Conservation (phyloP, 345 rosid species). For the Eutrema heterophyllum region DNA sequence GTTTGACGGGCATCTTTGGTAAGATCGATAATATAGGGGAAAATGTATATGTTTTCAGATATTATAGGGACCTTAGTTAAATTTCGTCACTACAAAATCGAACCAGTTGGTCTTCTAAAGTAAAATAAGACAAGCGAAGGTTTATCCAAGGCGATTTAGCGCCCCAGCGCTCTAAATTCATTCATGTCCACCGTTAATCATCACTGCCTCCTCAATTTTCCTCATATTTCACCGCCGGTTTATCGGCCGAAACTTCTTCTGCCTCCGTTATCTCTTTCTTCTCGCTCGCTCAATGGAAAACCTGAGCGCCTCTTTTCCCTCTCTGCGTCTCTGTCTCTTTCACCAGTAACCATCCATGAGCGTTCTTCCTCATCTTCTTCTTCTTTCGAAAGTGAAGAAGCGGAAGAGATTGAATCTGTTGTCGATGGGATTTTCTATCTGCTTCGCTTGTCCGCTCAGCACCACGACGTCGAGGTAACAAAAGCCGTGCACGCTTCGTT, state of each 20-base stretch:
- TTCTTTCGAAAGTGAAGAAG: not conserved
- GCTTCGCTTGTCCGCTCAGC: conserved; percentile 50
- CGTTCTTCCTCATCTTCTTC: not conserved
- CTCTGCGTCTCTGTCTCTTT: conserved; percentile 22
- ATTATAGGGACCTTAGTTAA: not conserved
- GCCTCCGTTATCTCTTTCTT: not conserved
- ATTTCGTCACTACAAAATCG: not conserved
- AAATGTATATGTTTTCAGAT: not conserved
- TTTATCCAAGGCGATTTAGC: conserved; percentile 35
- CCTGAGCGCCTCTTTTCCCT: conserved; percentile 21
- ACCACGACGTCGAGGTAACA: conserved; percentile 42
- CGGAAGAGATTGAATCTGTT: conserved; percentile 15
- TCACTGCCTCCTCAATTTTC: conserved; percentile 25
- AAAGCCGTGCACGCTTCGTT: conserved; percentile 59
- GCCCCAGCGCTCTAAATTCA: conserved; percentile 2
- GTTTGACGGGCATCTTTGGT: not conserved
- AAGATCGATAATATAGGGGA: not conserved
- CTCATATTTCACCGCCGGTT: conserved; percentile 21
- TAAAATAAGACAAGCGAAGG: not conserved
- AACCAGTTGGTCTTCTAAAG: not conserved
- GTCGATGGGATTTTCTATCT: conserved; percentile 35
- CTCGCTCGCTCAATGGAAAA: conserved; percentile 21
- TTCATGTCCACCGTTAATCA: conserved; percentile 47
- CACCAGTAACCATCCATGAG: not conserved
- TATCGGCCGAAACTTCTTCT: not conserved